Percentiles rank a stretch among this genome's conserved stretches.
These are phyloP conservation scores for Globisporangium recalcitrans DNA, from an alignment of 352 stramenopile genomes.

Conservation along the genomic window DNA sequence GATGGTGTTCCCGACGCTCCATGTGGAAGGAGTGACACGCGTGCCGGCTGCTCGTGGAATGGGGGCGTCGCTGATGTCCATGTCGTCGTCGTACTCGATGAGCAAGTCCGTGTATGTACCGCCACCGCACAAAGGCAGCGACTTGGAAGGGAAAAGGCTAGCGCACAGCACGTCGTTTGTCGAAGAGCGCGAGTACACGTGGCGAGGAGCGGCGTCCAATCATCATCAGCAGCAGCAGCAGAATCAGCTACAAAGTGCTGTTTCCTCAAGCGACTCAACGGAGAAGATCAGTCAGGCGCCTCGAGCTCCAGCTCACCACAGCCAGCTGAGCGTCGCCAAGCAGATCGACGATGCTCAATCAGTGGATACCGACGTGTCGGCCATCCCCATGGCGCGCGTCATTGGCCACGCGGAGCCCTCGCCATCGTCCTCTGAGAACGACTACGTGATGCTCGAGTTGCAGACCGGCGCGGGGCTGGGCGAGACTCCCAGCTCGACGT, in stretches of 20 bases:
- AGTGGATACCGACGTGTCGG: constrained; percentile 13
- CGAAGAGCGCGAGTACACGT: constrained; percentile 50
- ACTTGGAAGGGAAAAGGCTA: constrained; percentile 26
- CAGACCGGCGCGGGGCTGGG: constrained; percentile 55
- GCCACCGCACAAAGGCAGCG: constrained; percentile 32
- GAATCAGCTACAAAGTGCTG: neutral
- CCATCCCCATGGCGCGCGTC: constrained; percentile 55
- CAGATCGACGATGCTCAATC: constrained; percentile 18
- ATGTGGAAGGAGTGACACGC: constrained; percentile 39
- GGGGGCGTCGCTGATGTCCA: constrained; percentile 23
- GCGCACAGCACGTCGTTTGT: constrained; percentile 44
- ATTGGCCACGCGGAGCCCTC: constrained; percentile 28
- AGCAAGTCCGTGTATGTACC: constrained; percentile 60
- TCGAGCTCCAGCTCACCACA: neutral
- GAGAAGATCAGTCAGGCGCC: neutral
- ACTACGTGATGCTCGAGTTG: constrained; percentile 82
- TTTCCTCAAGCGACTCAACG: neutral
- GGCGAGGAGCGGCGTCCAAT: constrained; percentile 8
- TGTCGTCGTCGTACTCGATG: constrained; percentile 33
- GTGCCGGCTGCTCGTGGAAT: constrained; percentile 22
- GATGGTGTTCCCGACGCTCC: constrained; percentile 68
- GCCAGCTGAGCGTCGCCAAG: constrained; percentile 21
- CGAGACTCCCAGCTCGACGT: constrained; percentile 48
- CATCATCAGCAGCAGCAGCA: neutral
- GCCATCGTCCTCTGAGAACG: constrained; percentile 37